phyloP scores from a whole-genome alignment of 192 early-diverging fungal species.

The Coemansia sp. region DNA sequence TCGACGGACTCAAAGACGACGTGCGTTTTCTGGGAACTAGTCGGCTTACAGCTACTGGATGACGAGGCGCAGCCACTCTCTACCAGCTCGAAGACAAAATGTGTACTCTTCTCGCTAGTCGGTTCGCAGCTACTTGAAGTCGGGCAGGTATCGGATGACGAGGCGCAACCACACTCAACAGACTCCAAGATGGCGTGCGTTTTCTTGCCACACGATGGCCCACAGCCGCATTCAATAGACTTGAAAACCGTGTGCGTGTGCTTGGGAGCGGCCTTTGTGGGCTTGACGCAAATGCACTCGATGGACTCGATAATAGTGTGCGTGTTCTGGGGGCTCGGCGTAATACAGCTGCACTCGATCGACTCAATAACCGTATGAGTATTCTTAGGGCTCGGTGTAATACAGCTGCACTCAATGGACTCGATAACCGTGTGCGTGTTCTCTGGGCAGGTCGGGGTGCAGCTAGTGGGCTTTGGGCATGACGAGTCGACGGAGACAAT shows the following conservation, averaged over 20 bases:
- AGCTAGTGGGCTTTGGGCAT: conserved; percentile 7
- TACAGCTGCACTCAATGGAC: conserved; percentile 22
- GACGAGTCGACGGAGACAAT: conserved; percentile 27
- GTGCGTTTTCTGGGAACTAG: neutral
- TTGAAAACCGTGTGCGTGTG: conserved; percentile 38
- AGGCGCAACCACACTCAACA: conserved; percentile 10
- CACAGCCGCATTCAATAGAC: conserved; percentile 21
- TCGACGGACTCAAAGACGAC: neutral
- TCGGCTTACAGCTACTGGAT: neutral
- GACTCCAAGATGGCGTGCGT: conserved; percentile 18
- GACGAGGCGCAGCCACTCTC: conserved; percentile 2
- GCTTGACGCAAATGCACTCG: conserved; percentile 13
- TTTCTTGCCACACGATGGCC: conserved; percentile 7
- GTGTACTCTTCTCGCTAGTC: conserved; percentile 8
- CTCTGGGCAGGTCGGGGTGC: neutral
- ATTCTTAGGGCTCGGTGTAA: conserved; percentile 4
- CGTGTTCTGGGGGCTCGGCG: conserved; percentile 3
- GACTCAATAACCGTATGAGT: conserved; percentile 37
- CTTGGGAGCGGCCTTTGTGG: neutral
- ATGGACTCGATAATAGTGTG: conserved; percentile 18
- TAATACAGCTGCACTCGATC: conserved; percentile 17
- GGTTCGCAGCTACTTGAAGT: neutral
- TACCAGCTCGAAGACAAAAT: conserved; percentile 1
- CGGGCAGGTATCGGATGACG: neutral
- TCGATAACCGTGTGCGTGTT: conserved; percentile 29